Percentiles rank a stretch among this genome's conserved stretches.
phyloP scores from a whole-genome alignment of 2,329 filamentous ascomycete genomes.

The Camptophora hylomeconis region DNA sequence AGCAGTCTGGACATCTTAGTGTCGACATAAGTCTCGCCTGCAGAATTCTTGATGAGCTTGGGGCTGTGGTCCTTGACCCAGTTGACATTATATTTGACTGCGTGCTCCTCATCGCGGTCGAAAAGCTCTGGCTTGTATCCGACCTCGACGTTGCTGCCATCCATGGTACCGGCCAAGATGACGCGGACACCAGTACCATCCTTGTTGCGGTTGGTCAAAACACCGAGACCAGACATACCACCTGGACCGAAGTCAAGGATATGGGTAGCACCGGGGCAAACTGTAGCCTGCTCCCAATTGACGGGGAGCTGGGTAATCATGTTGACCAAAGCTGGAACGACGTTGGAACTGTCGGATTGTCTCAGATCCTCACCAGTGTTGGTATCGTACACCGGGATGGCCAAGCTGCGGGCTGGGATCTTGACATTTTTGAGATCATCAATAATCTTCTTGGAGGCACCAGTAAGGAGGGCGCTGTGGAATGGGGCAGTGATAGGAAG shows the following conservation, averaged over 20 bases:
- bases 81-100: constrained; percentile 86
- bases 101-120: constrained; percentile 87
- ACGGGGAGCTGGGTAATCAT: constrained; percentile 92
- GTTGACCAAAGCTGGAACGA: constrained; percentile 74
- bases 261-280: constrained; percentile 82
- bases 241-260: constrained; percentile 94
- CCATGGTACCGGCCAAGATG: constrained; percentile 85
- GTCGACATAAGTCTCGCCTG: constrained; percentile 81
- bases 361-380: constrained; percentile 78
- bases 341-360: constrained; percentile 54
- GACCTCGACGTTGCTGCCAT: constrained; percentile 77
- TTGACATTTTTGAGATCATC: constrained; percentile 74
- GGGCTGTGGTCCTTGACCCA: constrained; percentile 98
- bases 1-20: constrained; percentile 89
- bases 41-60: constrained; percentile 77
- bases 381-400: constrained; percentile 80
- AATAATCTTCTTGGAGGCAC: constrained; percentile 70
- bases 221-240: constrained; percentile 89
- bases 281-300: constrained; percentile 89
- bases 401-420: constrained; percentile 61
- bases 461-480: constrained; percentile 84
- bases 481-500: constrained; percentile 95
- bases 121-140: constrained; percentile 98
- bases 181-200: constrained; percentile 95
- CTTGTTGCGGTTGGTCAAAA: constrained; percentile 96